These are phyloP conservation scores for Favolaschia claudopus DNA, from an alignment of 768 basidiomycete species.

Conservation along the genomic window DNA sequence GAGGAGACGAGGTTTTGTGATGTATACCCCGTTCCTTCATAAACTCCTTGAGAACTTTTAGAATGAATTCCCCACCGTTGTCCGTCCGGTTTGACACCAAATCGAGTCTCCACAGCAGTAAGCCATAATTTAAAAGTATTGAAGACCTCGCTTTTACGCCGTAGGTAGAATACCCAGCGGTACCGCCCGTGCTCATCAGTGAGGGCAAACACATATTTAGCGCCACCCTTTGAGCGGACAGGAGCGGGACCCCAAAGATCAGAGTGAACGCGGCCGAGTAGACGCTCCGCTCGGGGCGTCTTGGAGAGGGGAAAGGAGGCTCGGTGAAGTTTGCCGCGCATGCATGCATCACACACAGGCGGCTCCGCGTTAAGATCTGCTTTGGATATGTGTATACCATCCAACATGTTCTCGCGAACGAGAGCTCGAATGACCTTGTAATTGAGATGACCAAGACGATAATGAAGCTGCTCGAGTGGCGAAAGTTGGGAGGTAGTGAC, in stretches of 20 bases:
- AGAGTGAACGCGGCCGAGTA: neutral
- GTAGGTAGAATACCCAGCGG: neutral
- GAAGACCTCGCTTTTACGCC: slow-evolving; percentile 16
- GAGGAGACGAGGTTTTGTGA: slow-evolving; percentile 33
- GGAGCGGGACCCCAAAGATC: slow-evolving; percentile 16
- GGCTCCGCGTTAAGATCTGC: no score
- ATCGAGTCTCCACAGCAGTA: slow-evolving; percentile 5
- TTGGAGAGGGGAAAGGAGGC: neutral
- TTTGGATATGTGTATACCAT: no score
- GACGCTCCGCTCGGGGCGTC: neutral
- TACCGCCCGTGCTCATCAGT: slow-evolving; percentile 13
- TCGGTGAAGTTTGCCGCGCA: no score
- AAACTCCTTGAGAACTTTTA: no score
- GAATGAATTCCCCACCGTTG: no score
- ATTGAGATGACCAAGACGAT: no score
- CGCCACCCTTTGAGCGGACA: neutral
- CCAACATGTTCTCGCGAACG: no score
- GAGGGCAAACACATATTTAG: slow-evolving; percentile 14
- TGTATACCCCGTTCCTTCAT: no score
- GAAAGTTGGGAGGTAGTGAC: no score
- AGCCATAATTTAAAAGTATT: slow-evolving; percentile 12
- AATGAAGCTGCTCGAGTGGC: no score
- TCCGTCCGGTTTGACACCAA: neutral
- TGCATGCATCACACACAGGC: no score
- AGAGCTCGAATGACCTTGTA: no score